These are phyloP conservation scores for Tubosaeta sp. DNA, from an alignment of 768 basidiomycete genomes.

Conservation along the genomic window DNA sequence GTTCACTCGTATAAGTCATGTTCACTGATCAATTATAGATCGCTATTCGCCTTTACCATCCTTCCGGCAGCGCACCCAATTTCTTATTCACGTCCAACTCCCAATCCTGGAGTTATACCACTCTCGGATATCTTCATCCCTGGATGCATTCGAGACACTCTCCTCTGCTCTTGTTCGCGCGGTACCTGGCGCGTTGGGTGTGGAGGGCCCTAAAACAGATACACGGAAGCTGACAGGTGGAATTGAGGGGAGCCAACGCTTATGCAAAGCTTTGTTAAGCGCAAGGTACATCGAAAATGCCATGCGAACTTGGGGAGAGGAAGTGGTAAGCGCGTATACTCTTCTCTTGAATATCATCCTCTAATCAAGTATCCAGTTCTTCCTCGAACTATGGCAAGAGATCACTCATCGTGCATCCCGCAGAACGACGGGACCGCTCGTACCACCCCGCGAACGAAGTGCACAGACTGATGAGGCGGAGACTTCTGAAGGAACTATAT, in stretches of 20 bases:
- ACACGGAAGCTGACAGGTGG: conserved; percentile 72
- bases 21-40: conserved; percentile 42
- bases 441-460: conserved; percentile 47
- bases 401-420: conserved; percentile 60
- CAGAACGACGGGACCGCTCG: conserved; percentile 43
- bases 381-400: conserved; percentile 85
- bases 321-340: conserved; percentile 55
- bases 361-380: conserved; percentile 56
- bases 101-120: conserved; percentile 79
- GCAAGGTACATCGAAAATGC: conserved; percentile 66
- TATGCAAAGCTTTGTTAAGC: conserved; percentile 85
- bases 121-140: conserved; percentile 70
- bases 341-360: neutral
- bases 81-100: conserved; percentile 81
- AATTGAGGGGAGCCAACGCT: conserved; percentile 73
- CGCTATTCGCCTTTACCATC: conserved; percentile 88
- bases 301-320: conserved; percentile 85
- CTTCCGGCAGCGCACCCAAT: conserved; percentile 72
- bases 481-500: conserved; percentile 62
- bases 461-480: conserved; percentile 17
- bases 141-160: conserved; percentile 92
- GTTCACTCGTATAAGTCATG: neutral
- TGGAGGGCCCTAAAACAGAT: conserved; percentile 42
- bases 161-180: conserved; percentile 84
- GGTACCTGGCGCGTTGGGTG: conserved; percentile 86